Percentiles rank a stretch among this genome's conserved stretches.
These are phyloP conservation scores for Mycena indigotica DNA, from an alignment of 768 basidiomycete genomes.

Conservation along the genomic window DNA sequence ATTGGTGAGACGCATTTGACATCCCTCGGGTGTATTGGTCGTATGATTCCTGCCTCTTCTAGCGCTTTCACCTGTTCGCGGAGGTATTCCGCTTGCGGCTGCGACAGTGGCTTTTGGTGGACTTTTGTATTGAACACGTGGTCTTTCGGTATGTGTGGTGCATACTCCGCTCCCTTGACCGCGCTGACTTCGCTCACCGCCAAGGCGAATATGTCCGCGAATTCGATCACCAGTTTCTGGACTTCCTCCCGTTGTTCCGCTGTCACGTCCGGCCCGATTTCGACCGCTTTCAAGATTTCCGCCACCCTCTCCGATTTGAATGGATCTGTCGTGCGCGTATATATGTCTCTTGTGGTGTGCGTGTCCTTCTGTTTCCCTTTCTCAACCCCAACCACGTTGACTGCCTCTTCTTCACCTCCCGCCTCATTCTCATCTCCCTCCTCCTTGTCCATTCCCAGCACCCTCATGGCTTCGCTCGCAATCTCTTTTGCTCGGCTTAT, in stretches of 20 bases:
- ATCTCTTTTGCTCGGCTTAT: too few species aligned
- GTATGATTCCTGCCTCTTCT: slow-evolving; percentile 36
- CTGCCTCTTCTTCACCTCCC: too few species aligned
- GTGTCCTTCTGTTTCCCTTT: too few species aligned
- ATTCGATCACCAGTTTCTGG: slow-evolving; percentile 27
- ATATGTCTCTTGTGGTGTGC: slow-evolving; percentile 9
- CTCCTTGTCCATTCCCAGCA: too few species aligned
- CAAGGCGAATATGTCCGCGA: slow-evolving; percentile 42
- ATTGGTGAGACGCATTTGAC: slow-evolving; percentile 37
- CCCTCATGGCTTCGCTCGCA: too few species aligned
- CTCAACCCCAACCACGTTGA: too few species aligned
- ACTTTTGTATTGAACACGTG: slow-evolving; percentile 31
- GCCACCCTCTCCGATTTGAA: slow-evolving; percentile 25
- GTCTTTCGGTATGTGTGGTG: slow-evolving; percentile 32
- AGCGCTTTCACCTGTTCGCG: slow-evolving; percentile 37
- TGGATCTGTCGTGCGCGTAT: slow-evolving; percentile 26
- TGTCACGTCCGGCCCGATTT: slow-evolving; percentile 33
- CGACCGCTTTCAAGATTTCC: slow-evolving; percentile 24
- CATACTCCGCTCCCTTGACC: slow-evolving; percentile 33
- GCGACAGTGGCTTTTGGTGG: slow-evolving; percentile 31
- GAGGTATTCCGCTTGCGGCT: slow-evolving; percentile 32
- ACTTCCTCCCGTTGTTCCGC: slow-evolving; percentile 28
- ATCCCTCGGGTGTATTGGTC: slow-evolving; percentile 23
- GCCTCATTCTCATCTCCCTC: too few species aligned
- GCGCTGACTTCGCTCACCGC: slow-evolving; percentile 38